Evolutionary conservation across 1,284 basidiomycete genomes (phyloP).

Genomic region (Cryptococcus sp.): DNA sequence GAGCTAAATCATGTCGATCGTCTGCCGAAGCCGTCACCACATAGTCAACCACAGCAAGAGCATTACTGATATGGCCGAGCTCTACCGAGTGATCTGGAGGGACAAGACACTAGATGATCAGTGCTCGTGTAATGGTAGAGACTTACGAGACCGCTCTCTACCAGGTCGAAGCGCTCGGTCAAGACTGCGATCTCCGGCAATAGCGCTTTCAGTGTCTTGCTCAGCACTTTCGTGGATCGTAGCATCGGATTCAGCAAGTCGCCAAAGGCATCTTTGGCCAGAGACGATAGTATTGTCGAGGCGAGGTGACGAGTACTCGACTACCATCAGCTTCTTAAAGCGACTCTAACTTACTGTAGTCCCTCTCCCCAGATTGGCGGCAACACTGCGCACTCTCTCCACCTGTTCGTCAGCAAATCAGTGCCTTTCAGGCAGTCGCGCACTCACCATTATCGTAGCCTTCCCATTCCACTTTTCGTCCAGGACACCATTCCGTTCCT

Average conservation of each 20-base stretch:
- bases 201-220: conserved; percentile 6
- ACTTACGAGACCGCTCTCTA: conserved; percentile 29
- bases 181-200: conserved; percentile 9
- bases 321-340: background rate
- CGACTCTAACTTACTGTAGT: conserved; percentile 5
- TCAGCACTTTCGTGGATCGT: background rate
- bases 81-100: too few species aligned
- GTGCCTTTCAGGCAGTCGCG: too few species aligned
- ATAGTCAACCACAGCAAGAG: too few species aligned
- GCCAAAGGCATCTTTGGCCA: conserved; percentile 3
- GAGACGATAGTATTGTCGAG: conserved; percentile 8
- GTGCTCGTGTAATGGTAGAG: background rate
- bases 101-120: too few species aligned
- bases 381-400: background rate
- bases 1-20: too few species aligned
- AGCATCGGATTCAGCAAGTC: background rate
- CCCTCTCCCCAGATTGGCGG: background rate
- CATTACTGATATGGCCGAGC: too few species aligned
- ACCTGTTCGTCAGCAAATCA: background rate
- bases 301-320: conserved; percentile 19
- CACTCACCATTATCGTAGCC: conserved; percentile 13
- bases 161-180: conserved; percentile 18
- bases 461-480: conserved; percentile 17
- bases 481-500: conserved; percentile 15
- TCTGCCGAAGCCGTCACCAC: too few species aligned